phyloP scores from a whole-genome alignment of 768 basidiomycete genomes.

The Psilocybe tampanensis region DNA sequence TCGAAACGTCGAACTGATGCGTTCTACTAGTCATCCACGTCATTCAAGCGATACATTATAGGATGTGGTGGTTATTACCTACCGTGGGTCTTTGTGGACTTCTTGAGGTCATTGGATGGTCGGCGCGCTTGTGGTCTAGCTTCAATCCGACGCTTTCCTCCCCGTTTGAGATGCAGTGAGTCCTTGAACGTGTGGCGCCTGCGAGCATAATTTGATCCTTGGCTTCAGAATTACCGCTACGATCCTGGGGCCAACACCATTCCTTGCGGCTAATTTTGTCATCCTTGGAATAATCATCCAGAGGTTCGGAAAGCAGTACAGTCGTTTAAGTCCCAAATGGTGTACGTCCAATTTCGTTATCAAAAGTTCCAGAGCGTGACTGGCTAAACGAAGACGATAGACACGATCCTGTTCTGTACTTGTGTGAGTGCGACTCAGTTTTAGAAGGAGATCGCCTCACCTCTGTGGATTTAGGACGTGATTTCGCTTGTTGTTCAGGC shows the following conservation, averaged over 20 bases:
- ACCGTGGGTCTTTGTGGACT: slow-evolving; percentile 53
- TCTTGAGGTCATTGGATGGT: slow-evolving; percentile 59
- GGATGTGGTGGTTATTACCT: slow-evolving; percentile 56
- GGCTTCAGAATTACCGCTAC: slow-evolving; percentile 40
- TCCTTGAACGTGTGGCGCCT: slow-evolving; percentile 2
- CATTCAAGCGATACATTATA: slow-evolving; percentile 43
- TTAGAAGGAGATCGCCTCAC: neutral
- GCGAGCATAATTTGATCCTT: too few species aligned
- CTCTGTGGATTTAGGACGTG: slow-evolving; percentile 39
- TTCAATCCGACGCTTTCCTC: slow-evolving; percentile 19
- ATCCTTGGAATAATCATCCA: slow-evolving; percentile 51
- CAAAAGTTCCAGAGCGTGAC: neutral
- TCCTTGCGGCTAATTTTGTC: slow-evolving; percentile 60
- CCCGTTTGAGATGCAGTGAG: slow-evolving; percentile 47
- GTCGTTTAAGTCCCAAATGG: slow-evolving; percentile 44
- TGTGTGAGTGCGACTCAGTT: slow-evolving; percentile 28
- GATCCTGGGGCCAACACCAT: slow-evolving; percentile 58
- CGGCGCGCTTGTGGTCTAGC: slow-evolving; percentile 54
- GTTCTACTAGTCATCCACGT: slow-evolving; percentile 43
- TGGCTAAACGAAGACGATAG: slow-evolving; percentile 26
- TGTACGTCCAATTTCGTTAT: slow-evolving; percentile 31
- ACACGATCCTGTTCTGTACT: slow-evolving; percentile 40
- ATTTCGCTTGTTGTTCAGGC: slow-evolving; percentile 64
- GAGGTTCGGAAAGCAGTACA: slow-evolving; percentile 48
- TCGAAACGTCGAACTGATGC: neutral